A percentile compares a stretch with the other conserved stretches of the same genome.
Conservation (phyloP, 2,329 filamentous ascomycete species). For the Phialemonium atrogriseum region DNA sequence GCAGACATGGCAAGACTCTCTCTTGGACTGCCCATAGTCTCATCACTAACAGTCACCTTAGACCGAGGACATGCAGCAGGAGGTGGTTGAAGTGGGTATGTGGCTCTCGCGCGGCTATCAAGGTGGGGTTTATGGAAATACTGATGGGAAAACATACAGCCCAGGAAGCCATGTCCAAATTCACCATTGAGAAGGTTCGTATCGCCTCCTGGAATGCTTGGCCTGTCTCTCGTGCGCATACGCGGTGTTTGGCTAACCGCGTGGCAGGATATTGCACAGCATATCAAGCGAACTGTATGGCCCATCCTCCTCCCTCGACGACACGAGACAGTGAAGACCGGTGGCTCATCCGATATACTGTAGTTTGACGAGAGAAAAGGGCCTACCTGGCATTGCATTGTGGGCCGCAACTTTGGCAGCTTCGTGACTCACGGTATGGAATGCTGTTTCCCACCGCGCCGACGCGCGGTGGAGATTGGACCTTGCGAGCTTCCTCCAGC, state of each 20-base stretch:
- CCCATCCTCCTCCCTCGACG: too few species aligned
- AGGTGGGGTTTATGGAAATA: constrained; percentile 3
- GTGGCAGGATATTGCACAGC: constrained; percentile 79
- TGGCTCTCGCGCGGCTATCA: constrained; percentile 13
- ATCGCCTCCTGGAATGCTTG: background rate
- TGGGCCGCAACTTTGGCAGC: constrained; percentile 96
- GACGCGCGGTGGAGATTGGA: too few species aligned
- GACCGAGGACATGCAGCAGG: constrained; percentile 96
- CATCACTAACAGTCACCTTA: constrained; percentile 26
- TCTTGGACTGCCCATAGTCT: constrained; percentile 4
- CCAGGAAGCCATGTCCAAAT: constrained; percentile 56
- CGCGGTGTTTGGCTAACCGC: background rate
- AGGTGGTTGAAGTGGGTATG: constrained; percentile 93
- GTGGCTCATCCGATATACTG: too few species aligned
- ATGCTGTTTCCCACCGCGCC: constrained; percentile 3
- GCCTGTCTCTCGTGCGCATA: background rate
- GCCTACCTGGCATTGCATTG: constrained; percentile 98
- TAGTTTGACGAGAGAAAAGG: constrained; percentile 98
- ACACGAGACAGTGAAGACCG: too few species aligned
- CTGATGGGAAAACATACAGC: constrained; percentile 32
- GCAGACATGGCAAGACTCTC: constrained; percentile 78
- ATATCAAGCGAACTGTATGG: constrained; percentile 84
- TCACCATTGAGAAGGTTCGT: constrained; percentile 52
- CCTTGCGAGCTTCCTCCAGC: too few species aligned
- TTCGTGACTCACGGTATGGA: constrained; percentile 90